These are phyloP conservation scores for Neurospora sp. DNA, from an alignment of 2,329 filamentous ascomycete species.

Conservation along the genomic window DNA sequence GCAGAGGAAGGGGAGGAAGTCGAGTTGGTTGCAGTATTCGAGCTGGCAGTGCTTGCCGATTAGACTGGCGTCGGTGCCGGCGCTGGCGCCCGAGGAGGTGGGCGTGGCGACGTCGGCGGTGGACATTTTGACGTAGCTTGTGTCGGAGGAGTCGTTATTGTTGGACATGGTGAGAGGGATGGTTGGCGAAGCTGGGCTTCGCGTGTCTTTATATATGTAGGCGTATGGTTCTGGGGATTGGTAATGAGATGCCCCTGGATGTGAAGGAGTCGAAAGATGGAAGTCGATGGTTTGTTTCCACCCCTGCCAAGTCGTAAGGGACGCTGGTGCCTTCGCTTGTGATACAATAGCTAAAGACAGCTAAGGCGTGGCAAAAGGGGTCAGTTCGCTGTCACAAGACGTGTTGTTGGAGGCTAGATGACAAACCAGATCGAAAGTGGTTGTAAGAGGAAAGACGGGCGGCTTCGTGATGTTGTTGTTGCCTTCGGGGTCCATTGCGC, in stretches of 20 bases:
- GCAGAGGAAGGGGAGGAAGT: slow-evolving; percentile 92
- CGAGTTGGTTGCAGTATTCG: slow-evolving; percentile 84
- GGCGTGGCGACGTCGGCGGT: slow-evolving; percentile 32
- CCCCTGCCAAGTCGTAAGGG: not conserved
- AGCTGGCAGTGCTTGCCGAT: slow-evolving; percentile 89
- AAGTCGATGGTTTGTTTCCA: not conserved
- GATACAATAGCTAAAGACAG: not conserved
- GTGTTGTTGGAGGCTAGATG: not conserved
- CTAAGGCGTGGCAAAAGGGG: not conserved
- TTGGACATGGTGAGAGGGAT: slow-evolving; percentile 34
- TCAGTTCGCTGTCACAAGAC: not conserved
- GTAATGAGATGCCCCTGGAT: not conserved
- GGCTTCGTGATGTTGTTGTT: not conserved
- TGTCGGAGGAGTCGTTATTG: slow-evolving; percentile 26
- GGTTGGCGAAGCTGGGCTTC: not conserved
- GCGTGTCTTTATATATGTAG: not conserved
- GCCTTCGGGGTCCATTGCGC: not conserved
- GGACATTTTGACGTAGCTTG: slow-evolving; percentile 63
- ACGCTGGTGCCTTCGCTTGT: not conserved
- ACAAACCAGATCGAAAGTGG: not conserved
- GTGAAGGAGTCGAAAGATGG: not conserved
- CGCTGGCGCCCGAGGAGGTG: not conserved
- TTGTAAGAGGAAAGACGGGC: not conserved
- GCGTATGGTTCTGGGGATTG: not conserved
- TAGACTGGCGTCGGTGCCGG: slow-evolving; percentile 57